These are phyloP conservation scores for Elsinoe australis DNA, from an alignment of 2,329 filamentous ascomycete genomes.

Conservation along the genomic window DNA sequence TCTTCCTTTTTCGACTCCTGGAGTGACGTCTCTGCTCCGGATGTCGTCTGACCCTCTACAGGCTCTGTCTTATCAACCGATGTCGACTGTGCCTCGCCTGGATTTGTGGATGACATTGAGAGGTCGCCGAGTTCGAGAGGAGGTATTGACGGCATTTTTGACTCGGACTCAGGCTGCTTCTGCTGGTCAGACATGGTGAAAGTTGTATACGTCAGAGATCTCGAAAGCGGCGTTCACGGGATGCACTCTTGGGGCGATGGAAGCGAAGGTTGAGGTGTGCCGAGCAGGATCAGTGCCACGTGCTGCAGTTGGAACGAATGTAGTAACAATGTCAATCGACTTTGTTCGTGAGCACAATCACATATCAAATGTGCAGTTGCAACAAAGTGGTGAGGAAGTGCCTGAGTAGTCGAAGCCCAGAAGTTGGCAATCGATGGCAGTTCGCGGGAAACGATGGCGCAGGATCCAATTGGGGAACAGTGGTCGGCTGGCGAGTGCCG, in stretches of 20 bases:
- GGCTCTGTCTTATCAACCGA: neutral
- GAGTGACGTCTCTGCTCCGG: neutral
- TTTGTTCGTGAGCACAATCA: too few species aligned
- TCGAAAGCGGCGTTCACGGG: too few species aligned
- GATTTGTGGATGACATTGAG: slow-evolving; percentile 1
- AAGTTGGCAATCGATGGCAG: slow-evolving; percentile 4
- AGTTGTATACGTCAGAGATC: too few species aligned
- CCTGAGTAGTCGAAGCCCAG: neutral
- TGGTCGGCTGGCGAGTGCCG: slow-evolving; percentile 11
- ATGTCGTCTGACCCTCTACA: neutral
- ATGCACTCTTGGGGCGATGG: too few species aligned
- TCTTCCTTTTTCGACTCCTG: neutral
- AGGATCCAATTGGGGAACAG: slow-evolving; percentile 9
- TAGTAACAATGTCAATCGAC: neutral
- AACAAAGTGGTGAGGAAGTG: neutral
- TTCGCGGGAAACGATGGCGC: slow-evolving; percentile 13
- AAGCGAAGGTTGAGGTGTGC: neutral
- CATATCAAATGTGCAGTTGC: too few species aligned
- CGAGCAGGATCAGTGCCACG: too few species aligned
- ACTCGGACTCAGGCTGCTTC: neutral
- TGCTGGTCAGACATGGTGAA: slow-evolving; percentile 4
- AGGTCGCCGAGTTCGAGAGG: slow-evolving; percentile 13
- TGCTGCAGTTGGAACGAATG: neutral
- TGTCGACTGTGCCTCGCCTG: neutral
- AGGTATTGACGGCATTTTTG: slow-evolving; percentile 11